Evolutionary conservation across 2,329 filamentous ascomycete genomes (phyloP), one percentile per base, ranked within the genome.

Genomic region (Teratosphaeria viscida): DNA sequence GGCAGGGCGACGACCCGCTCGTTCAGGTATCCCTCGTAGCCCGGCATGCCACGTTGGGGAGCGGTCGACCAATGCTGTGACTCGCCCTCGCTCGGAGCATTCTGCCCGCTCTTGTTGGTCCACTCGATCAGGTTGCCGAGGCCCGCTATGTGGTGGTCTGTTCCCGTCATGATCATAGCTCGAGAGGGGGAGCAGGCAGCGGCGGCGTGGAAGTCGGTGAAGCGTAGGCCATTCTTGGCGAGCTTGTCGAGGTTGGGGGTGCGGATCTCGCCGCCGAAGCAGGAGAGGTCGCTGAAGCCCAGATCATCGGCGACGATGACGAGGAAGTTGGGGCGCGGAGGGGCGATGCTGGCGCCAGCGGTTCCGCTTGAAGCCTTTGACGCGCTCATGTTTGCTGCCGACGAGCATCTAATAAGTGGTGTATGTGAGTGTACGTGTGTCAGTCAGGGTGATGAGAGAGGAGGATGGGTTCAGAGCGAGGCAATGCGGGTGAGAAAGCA

Each of bases 151-250:
- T 82, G 82, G 65, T 85, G 79, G 65, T 85, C 83, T 0, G 83
- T 86, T 3, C 83, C 83, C 0, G 82, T 85, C 78, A 86, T 81
- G 64, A 87, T 79, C 84, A 87, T 87, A 19, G 83, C 82, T 43
- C 84, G 76, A 2, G 82, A 84, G 1, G 85, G 85, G 56, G 83
- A 86, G 71, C 83, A 87, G 56, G 84, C 84, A 2, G 83, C 81
- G 0, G 85, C 84, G 1, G 83, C 81, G 66, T 87, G 84, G 70
- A 85, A 86, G 65, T 85, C 81, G 0, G 83, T 86, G 66, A 86
- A 84, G 5, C 83, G 79, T 23, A 86, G 71, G 34, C 83, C 72
- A 69, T 73, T 73, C 60, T 65, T 63, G 27, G 73, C 71, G n/a
- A 75, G 68, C 61, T 78, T 79, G 70, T 85, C 80, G 43, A 85